Evolutionary conservation across 148 eudicot species (phyloP).

Genomic region (Chenopodium quinoa): DNA sequence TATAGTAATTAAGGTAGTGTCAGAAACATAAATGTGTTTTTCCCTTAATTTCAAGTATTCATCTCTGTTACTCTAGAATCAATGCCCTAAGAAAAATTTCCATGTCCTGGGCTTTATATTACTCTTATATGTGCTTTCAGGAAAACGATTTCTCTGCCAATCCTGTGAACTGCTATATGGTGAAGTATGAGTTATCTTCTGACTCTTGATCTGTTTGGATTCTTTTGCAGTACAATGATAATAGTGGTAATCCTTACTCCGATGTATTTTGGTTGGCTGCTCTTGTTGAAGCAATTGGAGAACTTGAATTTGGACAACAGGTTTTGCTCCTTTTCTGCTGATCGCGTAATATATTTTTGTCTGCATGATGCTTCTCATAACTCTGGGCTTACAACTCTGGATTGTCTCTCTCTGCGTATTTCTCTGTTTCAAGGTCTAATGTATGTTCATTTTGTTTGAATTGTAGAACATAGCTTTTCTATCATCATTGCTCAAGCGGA

Average conservation of each 20-base stretch:
- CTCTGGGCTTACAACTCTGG: background rate
- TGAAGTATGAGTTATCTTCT: background rate
- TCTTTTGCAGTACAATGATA: slow-evolving; percentile 78
- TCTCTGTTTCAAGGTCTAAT: slow-evolving; percentile 11
- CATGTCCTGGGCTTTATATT: background rate
- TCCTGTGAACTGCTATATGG: background rate
- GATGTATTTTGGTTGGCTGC: slow-evolving; percentile 96
- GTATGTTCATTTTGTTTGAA: slow-evolving; percentile 17
- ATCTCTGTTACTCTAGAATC: background rate
- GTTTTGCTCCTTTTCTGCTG: slow-evolving; percentile 32
- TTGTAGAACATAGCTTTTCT: slow-evolving; percentile 67
- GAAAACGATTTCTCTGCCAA: background rate
- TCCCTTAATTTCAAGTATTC: background rate
- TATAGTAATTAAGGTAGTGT: background rate
- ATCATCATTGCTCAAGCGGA: slow-evolving; percentile 76
- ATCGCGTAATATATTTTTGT: background rate
- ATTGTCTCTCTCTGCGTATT: background rate
- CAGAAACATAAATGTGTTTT: background rate
- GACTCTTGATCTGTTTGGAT: background rate
- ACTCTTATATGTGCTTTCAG: background rate
- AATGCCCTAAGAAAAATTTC: background rate
- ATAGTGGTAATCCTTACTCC: slow-evolving; percentile 83
- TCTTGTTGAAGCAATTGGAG: slow-evolving; percentile 87
- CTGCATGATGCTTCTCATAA: background rate
- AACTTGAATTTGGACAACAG: slow-evolving; percentile 97